Percentiles rank a stretch among this genome's conserved stretches.
phyloP scores from a whole-genome alignment of 176 grass and related monocot genomes.

The Melocanna baccifera region DNA sequence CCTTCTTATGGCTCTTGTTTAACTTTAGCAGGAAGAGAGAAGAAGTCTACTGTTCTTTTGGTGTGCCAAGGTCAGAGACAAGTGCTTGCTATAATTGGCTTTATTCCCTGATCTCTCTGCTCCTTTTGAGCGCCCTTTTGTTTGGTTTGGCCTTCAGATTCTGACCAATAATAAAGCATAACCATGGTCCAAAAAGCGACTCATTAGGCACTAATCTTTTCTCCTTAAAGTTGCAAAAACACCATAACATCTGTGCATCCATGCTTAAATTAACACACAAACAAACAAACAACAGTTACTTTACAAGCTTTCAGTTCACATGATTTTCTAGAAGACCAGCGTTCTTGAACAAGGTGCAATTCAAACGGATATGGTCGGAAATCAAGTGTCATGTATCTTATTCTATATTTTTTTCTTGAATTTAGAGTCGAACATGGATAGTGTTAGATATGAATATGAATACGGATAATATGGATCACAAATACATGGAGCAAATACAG shows the following conservation, averaged over 20 bases:
- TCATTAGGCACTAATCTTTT: conserved; percentile 6
- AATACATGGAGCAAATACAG: no score
- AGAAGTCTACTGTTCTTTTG: not conserved
- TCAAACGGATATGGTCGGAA: no score
- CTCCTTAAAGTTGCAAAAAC: not conserved
- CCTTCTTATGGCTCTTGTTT: not conserved
- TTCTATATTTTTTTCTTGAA: no score
- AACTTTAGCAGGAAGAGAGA: conserved; percentile 11
- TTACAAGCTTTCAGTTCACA: conserved; percentile 12
- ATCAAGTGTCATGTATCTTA: no score
- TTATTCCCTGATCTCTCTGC: conserved; percentile 2
- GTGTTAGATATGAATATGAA: no score
- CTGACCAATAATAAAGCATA: conserved; percentile 14
- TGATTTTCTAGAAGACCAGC: not conserved
- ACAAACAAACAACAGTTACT: conserved; percentile 4
- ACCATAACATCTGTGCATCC: not conserved
- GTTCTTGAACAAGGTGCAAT: no score
- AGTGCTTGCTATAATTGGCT: conserved; percentile 39
- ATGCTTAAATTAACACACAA: conserved; percentile 6
- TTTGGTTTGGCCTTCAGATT: conserved; percentile 23
- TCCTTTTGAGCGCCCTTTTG: conserved; percentile 30
- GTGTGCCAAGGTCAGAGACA: conserved; percentile 2
- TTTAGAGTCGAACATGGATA: no score
- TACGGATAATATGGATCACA: no score
- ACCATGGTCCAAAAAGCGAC: not conserved